These are phyloP conservation scores for Apiosordaria backusii DNA, from an alignment of 495 filamentous ascomycete genomes.

Conservation along the genomic window DNA sequence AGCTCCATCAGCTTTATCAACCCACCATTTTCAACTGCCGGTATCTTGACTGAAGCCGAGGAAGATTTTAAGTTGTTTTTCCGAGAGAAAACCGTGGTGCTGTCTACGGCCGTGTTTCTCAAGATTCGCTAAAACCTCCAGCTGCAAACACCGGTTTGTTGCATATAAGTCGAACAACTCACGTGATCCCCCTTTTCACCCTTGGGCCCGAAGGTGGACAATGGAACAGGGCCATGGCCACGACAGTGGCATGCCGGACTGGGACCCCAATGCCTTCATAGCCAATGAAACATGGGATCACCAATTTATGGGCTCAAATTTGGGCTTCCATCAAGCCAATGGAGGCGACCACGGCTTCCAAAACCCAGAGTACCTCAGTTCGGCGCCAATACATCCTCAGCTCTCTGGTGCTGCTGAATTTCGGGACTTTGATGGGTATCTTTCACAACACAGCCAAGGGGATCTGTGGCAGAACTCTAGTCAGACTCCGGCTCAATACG, in stretches of 20 bases:
- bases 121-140: background rate
- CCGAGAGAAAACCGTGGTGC: background rate
- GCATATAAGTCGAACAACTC: constrained; percentile 2
- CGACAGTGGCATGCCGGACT: constrained; percentile 20
- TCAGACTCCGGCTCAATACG: constrained; percentile 18
- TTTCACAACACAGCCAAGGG: constrained; percentile 15
- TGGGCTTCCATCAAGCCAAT: constrained; percentile 20
- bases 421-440: constrained; percentile 19
- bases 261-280: constrained; percentile 26
- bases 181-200: constrained; percentile 26
- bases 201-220: background rate
- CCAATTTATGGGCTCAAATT: constrained; percentile 13
- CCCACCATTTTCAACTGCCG: background rate
- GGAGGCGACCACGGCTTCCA: constrained; percentile 22
- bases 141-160: background rate
- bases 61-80: background rate
- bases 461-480: constrained; percentile 23
- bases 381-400: constrained; percentile 19
- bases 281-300: constrained; percentile 25
- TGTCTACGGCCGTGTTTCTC: background rate
- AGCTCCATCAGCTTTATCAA: background rate
- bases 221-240: constrained; percentile 31
- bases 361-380: constrained; percentile 23
- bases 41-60: background rate
- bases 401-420: constrained; percentile 20